Percentiles rank a stretch among this genome's conserved stretches.
Conservation (phyloP, 805 yeast genomes). For the Dipodascopsis uninucleata region DNA sequence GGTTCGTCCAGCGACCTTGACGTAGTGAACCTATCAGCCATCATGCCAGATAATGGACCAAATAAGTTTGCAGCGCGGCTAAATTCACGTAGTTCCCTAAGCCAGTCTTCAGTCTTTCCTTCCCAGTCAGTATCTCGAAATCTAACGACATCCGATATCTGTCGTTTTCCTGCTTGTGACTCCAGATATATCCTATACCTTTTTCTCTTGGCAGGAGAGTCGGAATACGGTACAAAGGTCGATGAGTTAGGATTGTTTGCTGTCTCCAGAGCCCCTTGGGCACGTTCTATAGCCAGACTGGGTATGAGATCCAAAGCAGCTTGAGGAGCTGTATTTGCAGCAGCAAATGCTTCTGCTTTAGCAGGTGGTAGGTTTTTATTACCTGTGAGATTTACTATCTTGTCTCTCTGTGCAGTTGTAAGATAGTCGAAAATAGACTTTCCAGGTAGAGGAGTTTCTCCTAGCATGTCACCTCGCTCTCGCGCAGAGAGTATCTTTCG, state of each 20-base stretch:
- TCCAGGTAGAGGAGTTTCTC: conserved; percentile 22
- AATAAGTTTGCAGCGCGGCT: conserved; percentile 30
- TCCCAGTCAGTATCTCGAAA: background rate
- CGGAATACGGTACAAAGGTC: conserved; percentile 27
- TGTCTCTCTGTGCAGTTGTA: conserved; percentile 26
- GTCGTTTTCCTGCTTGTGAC: conserved; percentile 21
- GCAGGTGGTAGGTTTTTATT: conserved; percentile 23
- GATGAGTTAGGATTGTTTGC: too few species aligned
- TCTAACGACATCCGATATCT: background rate
- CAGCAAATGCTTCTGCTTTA: conserved; percentile 10
- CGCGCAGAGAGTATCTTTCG: conserved; percentile 3
- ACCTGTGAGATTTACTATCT: conserved; percentile 23
- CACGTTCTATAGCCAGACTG: conserved; percentile 10
- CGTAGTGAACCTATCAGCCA: conserved; percentile 30
- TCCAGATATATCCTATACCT: conserved; percentile 30
- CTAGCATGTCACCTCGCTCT: conserved; percentile 13
- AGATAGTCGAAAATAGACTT: conserved; percentile 31
- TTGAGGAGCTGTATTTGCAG: too few species aligned
- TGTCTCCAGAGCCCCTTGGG: conserved; percentile 29
- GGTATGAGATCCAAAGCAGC: conserved; percentile 5
- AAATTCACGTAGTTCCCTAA: conserved; percentile 30
- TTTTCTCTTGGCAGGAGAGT: conserved; percentile 23
- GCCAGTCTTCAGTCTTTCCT: conserved; percentile 7
- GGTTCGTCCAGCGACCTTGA: too few species aligned
- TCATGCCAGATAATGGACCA: conserved; percentile 29